A percentile compares a stretch with the other conserved stretches of the same genome.
Conservation (phyloP, 345 rosid species). For the Aquilaria malaccensis region DNA sequence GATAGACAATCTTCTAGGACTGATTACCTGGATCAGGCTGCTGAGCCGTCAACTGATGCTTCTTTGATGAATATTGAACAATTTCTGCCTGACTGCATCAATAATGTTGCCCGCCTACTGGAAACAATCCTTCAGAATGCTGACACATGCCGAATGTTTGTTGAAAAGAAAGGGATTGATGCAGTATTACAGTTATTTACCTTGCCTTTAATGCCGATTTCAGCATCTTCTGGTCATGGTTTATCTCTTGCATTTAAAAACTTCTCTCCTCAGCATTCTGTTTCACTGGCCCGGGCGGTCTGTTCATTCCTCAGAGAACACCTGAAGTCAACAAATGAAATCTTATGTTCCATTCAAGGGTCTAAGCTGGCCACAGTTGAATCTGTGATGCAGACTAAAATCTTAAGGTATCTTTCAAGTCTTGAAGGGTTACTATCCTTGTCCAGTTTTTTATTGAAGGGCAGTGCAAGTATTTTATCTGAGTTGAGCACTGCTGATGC, state of each 20-base stretch:
- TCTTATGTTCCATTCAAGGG: slow-evolving; percentile 52
- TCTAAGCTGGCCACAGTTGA: slow-evolving; percentile 55
- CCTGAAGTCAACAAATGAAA: slow-evolving; percentile 49
- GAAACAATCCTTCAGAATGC: slow-evolving; percentile 96
- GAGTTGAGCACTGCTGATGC: slow-evolving; percentile 88
- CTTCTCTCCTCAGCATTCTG: slow-evolving; percentile 87
- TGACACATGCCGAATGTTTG: slow-evolving; percentile 82
- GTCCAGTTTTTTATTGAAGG: slow-evolving; percentile 79
- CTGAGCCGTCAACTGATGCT: slow-evolving; percentile 54
- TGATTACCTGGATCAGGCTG: slow-evolving; percentile 41
- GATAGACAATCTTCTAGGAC: slow-evolving; percentile 36
- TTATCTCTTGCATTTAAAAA: slow-evolving; percentile 83
- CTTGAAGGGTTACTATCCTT: slow-evolving; percentile 75
- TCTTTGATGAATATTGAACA: slow-evolving; percentile 41
- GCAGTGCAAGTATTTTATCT: slow-evolving; percentile 58
- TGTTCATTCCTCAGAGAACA: slow-evolving; percentile 80
- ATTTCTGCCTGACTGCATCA: slow-evolving; percentile 77
- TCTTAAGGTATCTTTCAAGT: slow-evolving; percentile 65
- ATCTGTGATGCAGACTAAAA: slow-evolving; percentile 38
- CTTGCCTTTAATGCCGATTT: slow-evolving; percentile 77
- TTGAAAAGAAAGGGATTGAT: slow-evolving; percentile 94
- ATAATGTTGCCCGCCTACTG: slow-evolving; percentile 80
- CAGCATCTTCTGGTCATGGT: slow-evolving; percentile 75
- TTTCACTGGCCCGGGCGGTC: slow-evolving; percentile 70
- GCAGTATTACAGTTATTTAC: slow-evolving; percentile 67